Evolutionary conservation across 2,329 filamentous ascomycete species (phyloP), one percentile per base, ranked within the genome.

Genomic region (Ceratocystis albifundus): DNA sequence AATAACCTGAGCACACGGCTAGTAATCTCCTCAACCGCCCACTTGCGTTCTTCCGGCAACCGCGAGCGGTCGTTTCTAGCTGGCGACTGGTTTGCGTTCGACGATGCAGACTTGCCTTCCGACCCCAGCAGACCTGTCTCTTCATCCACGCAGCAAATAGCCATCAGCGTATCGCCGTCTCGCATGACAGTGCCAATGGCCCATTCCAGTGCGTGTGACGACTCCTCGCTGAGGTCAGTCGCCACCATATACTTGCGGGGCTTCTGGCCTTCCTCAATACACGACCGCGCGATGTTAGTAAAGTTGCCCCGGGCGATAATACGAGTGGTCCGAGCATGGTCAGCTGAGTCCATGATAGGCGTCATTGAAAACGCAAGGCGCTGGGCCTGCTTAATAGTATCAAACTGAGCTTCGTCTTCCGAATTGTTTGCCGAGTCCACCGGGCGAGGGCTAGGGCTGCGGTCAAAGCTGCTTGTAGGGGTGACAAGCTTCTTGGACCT

Each of bases 171-270:
- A 74, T 99, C 94, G 6, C 94, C 94, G 71, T 97, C 92, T 62
- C 94, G 84, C 36, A 99, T 80, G 4, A 97, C 91, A 0, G 93
- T 97, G 6, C 94, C 94, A 66, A 99, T 92, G 0, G 93, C 94
- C 94, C 94, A 99, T 75, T 99, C 94, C 41, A 99, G 80, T 1
- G 94, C 94, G 74, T 97, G 95, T 5, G 90, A 89, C 3, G 93
- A 92, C 77, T 99, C 94, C 46, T 94, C 89, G 71, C 92, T 96
- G 2, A 97, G 78, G 75, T 99, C 94, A 0, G 90, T 96, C 2
- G 94, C 93, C n/a, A 96, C 91, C 17, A 99, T 79, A 73, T 97
- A 99, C 72, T 94, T 95, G 65, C 94, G 84, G 68, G 93, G 83
- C 65, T 89, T 84, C 62, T 89, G 85, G 62, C 89, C 82, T 64